phyloP scores from a whole-genome alignment of 2,329 filamentous ascomycete genomes.

The Xenoacremonium recifei region DNA sequence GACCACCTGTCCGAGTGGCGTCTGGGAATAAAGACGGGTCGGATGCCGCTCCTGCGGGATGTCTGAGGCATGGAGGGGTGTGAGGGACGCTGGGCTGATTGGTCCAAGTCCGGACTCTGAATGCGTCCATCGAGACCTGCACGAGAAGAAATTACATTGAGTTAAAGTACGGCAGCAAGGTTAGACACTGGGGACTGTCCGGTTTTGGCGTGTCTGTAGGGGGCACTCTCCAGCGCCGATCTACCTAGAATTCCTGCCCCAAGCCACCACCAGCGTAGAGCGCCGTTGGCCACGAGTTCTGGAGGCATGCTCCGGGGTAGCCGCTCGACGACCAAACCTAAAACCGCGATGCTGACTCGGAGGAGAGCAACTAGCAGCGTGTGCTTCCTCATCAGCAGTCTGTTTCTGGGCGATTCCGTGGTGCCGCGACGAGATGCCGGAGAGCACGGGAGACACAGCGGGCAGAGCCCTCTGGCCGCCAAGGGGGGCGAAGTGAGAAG shows the following conservation, averaged over 20 bases:
- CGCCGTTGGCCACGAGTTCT: too few relatives aligned
- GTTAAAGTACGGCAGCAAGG: not conserved
- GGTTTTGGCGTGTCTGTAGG: not conserved
- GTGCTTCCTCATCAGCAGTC: not conserved
- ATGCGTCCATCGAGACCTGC: not conserved
- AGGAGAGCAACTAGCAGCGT: too few relatives aligned
- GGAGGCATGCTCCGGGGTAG: too few relatives aligned
- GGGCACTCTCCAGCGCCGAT: too few relatives aligned
- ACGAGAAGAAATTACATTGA: constrained; percentile 6
- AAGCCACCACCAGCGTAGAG: too few relatives aligned
- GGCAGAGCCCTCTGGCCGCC: too few relatives aligned
- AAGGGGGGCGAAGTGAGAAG: too few relatives aligned
- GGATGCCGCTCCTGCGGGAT: constrained; percentile 2
- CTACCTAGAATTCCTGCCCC: too few relatives aligned
- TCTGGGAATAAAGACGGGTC: constrained; percentile 11
- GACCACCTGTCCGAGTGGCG: constrained; percentile 7
- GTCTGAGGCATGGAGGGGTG: not conserved
- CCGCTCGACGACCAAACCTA: too few relatives aligned
- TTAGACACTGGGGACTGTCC: not conserved
- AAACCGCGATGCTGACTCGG: too few relatives aligned
- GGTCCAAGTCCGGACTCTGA: constrained; percentile 2
- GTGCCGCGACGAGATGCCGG: too few relatives aligned
- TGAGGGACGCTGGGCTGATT: constrained; percentile 1
- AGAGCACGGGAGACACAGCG: too few relatives aligned
- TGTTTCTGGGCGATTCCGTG: not conserved